Base-by-base conservation (phyloP, 1,284 basidiomycete species). In the Leccinum subrobustum region DNA sequence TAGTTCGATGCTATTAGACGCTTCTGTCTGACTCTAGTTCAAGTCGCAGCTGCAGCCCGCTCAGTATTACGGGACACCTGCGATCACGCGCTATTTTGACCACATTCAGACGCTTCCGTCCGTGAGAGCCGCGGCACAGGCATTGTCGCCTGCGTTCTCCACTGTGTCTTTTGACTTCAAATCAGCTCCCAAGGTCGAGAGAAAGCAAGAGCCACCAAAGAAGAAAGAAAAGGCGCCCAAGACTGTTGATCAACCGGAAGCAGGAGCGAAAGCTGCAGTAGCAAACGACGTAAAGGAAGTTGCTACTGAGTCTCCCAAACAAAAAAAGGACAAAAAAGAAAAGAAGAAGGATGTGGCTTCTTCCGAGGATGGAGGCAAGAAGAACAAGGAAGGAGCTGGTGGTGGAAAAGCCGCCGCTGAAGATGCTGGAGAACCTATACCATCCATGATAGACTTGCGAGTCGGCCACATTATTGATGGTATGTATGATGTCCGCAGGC, bases 391-490 rank as follows among this genome's bases (percentile, higher is more conserved):
- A 48, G 68, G 68, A 14, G 61, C 57, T n/a, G 60, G 65, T 33
- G 74, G 70, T 58, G 78, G 74, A 11, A 80, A 79, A 65, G 75
- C 79, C 57, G 73, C 78, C 47, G 78, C 82, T 63, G 83, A 86
- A 58, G 90, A 91, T 62, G 82, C 84, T 20, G 85, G 89, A 11
- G 90, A 90, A 66, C 93, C 94, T 48, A 77, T 87, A 27, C 95
- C 95, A 8, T 93, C 92, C 52, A 96, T 97, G 94, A 92, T 98
- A 69, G 95, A 98, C 72, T 81, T 98, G 66, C 84, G 95, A 54
- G 93, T 98, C 12, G 93, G 94, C 6, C 89, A 88, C 67, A 96
- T 98, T 61, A 77, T 97, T 33, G 92, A 96, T 73, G 86, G 94
- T 44, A 44, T 44, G 11, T 95, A 67, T 72, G 86, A 77, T n/a